Evolutionary conservation across 768 basidiomycete genomes (phyloP).

Genomic region (Boletus vermiculosoides): DNA sequence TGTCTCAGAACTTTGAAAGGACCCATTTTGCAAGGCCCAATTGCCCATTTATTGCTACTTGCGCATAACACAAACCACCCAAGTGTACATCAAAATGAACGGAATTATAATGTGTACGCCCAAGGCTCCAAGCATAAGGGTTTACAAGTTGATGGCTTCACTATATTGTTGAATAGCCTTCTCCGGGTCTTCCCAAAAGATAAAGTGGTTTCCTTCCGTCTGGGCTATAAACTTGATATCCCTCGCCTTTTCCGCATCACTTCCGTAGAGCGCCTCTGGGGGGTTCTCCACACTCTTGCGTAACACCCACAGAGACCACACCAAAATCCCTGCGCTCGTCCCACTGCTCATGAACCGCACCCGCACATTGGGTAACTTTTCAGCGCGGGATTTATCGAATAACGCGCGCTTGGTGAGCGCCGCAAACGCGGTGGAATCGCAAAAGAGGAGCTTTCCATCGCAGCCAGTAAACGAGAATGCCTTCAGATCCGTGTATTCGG

Average conservation of each 20-base stretch:
- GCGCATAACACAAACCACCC: background rate
- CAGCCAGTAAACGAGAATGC: slow-evolving; percentile 6
- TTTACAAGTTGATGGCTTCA: slow-evolving; percentile 7
- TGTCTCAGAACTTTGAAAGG: too few species aligned
- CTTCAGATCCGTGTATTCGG: slow-evolving; percentile 7
- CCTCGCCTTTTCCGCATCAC: slow-evolving; percentile 19
- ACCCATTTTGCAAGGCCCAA: background rate
- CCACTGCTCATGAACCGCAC: slow-evolving; percentile 22
- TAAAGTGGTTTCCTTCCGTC: slow-evolving; percentile 24
- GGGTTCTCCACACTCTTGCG: slow-evolving; percentile 9
- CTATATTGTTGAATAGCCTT: slow-evolving; percentile 19
- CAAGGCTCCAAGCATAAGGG: background rate
- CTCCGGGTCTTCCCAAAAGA: slow-evolving; percentile 27
- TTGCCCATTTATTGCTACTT: background rate
- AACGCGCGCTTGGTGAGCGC: slow-evolving; percentile 15
- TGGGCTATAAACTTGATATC: slow-evolving; percentile 17
- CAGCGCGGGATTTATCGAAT: slow-evolving; percentile 14
- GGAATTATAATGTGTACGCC: too few species aligned
- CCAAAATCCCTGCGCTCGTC: slow-evolving; percentile 1
- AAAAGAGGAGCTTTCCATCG: slow-evolving; percentile 13
- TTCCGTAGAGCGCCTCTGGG: slow-evolving; percentile 8
- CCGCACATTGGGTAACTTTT: slow-evolving; percentile 11
- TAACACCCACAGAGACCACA: slow-evolving; percentile 16
- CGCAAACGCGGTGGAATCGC: slow-evolving; percentile 4
- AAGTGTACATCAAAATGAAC: background rate